Evolutionary conservation across 768 basidiomycete genomes (phyloP).

Genomic region (Hygrocybe coccinea): DNA sequence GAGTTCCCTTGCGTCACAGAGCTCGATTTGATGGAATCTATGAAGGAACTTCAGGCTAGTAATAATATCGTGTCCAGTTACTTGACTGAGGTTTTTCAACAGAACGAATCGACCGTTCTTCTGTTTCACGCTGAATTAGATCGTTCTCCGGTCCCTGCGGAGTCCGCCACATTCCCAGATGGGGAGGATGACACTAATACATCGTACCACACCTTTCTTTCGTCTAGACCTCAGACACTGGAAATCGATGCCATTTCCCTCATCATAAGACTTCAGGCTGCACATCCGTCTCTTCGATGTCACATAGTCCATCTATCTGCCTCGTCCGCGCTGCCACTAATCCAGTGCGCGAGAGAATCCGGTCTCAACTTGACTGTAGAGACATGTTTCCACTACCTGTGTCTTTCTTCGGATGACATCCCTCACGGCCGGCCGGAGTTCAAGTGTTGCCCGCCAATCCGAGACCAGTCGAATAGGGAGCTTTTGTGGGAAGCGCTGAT

Average conservation of each 20-base stretch:
- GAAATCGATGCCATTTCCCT: constrained; percentile 80
- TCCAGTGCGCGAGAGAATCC: constrained; percentile 61
- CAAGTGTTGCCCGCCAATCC: constrained; percentile 96
- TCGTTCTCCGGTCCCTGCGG: constrained; percentile 8
- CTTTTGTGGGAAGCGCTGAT: constrained; percentile 75
- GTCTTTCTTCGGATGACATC: constrained; percentile 66
- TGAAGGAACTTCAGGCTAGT: constrained; percentile 69
- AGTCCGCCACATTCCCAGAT: constrained; percentile 10
- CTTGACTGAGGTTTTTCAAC: constrained; percentile 1
- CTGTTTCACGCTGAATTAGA: constrained; percentile 93
- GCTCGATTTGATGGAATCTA: constrained; percentile 59
- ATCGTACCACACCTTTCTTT: constrained; percentile 71
- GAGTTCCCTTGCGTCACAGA: constrained; percentile 89
- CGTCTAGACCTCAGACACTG: constrained; percentile 74
- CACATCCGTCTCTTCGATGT: constrained; percentile 65
- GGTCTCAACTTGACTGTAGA: constrained; percentile 81
- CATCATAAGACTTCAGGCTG: constrained; percentile 59
- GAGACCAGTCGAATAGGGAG: constrained; percentile 66
- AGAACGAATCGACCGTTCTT: constrained; percentile 69
- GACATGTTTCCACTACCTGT: constrained; percentile 97
- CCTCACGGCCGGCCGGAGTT: constrained; percentile 77
- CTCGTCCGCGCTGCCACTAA: constrained; percentile 68
- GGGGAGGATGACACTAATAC: not conserved
- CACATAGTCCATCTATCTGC: constrained; percentile 97
- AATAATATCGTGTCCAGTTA: not conserved